phyloP scores from a whole-genome alignment of 1,284 basidiomycete genomes.

The Pseudozyma flocculosa region DNA sequence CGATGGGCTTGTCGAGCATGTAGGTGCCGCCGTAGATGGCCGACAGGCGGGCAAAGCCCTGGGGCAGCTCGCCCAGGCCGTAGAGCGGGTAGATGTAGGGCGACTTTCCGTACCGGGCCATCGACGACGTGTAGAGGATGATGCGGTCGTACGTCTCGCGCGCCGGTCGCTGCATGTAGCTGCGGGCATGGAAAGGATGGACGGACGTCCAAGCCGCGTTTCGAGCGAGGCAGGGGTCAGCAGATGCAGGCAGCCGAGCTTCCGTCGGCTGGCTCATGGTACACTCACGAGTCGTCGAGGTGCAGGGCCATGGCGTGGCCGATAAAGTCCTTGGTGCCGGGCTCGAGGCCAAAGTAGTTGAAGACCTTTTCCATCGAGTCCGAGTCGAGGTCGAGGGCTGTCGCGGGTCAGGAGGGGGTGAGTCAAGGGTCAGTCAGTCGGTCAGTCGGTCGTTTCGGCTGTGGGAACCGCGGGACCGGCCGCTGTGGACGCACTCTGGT shows the following conservation, averaged over 20 bases:
- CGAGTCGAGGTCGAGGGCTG: constrained; percentile 48
- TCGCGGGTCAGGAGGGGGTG: no score
- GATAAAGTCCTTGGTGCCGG: constrained; percentile 98
- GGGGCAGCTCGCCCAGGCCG: constrained; percentile 96
- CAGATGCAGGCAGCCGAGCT: background rate
- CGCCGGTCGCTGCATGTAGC: constrained; percentile 86
- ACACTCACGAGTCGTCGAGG: constrained; percentile 76
- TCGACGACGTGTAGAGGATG: constrained; percentile 94
- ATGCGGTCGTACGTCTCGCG: constrained; percentile 91
- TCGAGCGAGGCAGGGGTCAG: no score
- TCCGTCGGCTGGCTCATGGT: background rate
- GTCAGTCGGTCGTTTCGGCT: no score
- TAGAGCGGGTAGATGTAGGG: constrained; percentile 99
- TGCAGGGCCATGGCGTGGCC: constrained; percentile 99
- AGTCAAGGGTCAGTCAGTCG: no score
- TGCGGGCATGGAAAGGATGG: constrained; percentile 4
- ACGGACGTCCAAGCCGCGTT: no score
- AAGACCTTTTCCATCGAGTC: constrained; percentile 66
- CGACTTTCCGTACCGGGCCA: constrained; percentile 99
- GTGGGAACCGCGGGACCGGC: no score
- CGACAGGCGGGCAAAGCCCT: constrained; percentile 90
- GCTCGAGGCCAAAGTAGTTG: constrained; percentile 93
- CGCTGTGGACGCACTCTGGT: constrained; percentile 70
- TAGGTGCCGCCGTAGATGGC: constrained; percentile 99
- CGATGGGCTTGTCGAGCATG: constrained; percentile 96